These are phyloP conservation scores for Verticillium dahliae DNA, from an alignment of 2,329 filamentous ascomycete species.

Conservation along the genomic window DNA sequence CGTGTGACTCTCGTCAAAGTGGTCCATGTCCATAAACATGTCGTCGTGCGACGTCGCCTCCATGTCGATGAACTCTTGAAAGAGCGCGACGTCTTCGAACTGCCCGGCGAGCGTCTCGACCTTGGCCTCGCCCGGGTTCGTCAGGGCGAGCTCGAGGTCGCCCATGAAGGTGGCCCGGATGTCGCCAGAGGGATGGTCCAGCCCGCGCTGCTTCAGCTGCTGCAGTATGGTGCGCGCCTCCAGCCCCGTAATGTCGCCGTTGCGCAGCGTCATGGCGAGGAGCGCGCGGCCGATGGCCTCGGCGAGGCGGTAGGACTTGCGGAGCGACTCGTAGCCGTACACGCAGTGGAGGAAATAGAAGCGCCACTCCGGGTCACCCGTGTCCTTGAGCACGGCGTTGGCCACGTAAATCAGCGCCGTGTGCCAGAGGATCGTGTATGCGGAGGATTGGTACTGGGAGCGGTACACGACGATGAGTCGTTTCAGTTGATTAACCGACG, in stretches of 20 bases:
- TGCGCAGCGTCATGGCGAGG: constrained; percentile 26
- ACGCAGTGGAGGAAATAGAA: constrained; percentile 30
- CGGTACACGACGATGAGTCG: constrained; percentile 28
- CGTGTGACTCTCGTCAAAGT: background rate
- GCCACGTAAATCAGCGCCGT: constrained; percentile 30
- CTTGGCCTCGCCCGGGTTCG: constrained; percentile 23
- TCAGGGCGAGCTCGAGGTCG: constrained; percentile 27
- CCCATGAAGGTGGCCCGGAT: constrained; percentile 29
- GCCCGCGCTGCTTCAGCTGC: constrained; percentile 18
- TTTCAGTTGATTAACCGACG: constrained; percentile 30
- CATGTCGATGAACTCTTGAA: constrained; percentile 20
- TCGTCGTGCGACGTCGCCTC: background rate
- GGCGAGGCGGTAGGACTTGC: constrained; percentile 26
- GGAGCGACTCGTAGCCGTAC: constrained; percentile 28
- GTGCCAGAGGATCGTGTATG: constrained; percentile 32
- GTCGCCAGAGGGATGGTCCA: constrained; percentile 12
- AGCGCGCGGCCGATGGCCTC: constrained; percentile 24
- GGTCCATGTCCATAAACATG: background rate
- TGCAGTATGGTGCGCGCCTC: constrained; percentile 22
- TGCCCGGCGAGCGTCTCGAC: constrained; percentile 24
- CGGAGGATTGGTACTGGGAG: constrained; percentile 21
- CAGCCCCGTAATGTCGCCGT: constrained; percentile 20
- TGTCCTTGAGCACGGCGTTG: constrained; percentile 26
- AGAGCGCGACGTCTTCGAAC: constrained; percentile 25
- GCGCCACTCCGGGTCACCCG: constrained; percentile 20